Conservation (phyloP, 805 yeast genomes). For the Cyberlindnera mycetangii region DNA sequence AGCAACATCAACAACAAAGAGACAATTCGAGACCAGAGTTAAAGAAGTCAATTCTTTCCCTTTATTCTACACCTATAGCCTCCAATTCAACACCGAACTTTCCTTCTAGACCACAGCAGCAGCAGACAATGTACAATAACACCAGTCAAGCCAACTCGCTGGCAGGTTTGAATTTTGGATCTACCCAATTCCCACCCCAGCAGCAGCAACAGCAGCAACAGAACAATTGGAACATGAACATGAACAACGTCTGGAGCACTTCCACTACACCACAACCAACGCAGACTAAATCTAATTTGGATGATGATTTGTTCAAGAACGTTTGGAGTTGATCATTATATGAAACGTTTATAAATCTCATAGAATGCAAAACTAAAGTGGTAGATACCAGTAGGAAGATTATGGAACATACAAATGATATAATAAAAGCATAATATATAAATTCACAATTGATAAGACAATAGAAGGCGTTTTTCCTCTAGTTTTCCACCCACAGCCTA, state of each 20-base stretch:
- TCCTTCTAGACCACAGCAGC: conserved; percentile 10
- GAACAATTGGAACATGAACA: conserved; percentile 9
- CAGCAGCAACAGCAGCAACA: conserved; percentile 3
- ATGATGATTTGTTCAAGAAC: conserved; percentile 66
- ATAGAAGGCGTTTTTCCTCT: too few species aligned
- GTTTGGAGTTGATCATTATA: conserved; percentile 47
- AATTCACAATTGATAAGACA: too few species aligned
- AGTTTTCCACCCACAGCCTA: too few species aligned
- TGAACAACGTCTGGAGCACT: conserved; percentile 11
- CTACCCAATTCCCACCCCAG: conserved; percentile 3
- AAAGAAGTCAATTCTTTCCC: conserved; percentile 86
- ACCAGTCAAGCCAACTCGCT: conserved; percentile 7
- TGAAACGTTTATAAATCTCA: not conserved
- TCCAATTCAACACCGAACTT: conserved; percentile 25
- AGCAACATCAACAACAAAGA: conserved; percentile 18
- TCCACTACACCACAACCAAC: conserved; percentile 1
- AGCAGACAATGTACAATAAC: conserved; percentile 4
- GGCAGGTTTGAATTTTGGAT: conserved; percentile 15
- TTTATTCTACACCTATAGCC: conserved; percentile 62
- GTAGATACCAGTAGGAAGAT: too few species aligned
- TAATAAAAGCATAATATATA: too few species aligned
- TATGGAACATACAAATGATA: too few species aligned
- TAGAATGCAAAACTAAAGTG: not conserved
- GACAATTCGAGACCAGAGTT: conserved; percentile 66
- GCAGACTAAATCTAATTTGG: conserved; percentile 29